Evolutionary conservation across 257 asterid species (phyloP).

Genomic region (Solanum bukasovii): DNA sequence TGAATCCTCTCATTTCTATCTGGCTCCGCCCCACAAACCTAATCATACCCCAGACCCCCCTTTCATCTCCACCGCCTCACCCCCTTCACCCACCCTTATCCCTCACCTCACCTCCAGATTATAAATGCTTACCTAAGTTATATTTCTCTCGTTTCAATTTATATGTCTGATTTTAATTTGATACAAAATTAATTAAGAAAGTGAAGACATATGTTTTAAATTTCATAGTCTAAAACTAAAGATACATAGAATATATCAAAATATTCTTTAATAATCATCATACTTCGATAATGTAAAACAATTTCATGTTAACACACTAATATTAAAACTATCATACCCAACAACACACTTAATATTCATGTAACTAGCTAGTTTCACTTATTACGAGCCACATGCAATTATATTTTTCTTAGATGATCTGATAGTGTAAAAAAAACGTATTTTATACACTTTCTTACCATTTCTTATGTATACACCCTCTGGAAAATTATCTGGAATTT

Average conservation of each 20-base stretch:
- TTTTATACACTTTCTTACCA: constrained; percentile 7
- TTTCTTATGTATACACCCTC: constrained; percentile 55
- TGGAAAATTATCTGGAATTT: constrained; percentile 45
- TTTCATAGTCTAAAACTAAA: too few species aligned
- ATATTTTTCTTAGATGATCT: neutral
- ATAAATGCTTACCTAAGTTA: accelerated
- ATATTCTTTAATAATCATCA: too few species aligned
- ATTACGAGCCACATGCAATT: neutral
- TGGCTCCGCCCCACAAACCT: neutral
- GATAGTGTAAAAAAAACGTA: neutral
- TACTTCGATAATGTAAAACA: too few species aligned
- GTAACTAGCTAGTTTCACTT: neutral
- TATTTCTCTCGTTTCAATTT: too few species aligned
- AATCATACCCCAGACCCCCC: neutral
- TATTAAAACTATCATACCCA: neutral
- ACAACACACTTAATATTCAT: neutral
- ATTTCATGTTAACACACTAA: too few species aligned
- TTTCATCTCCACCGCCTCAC: neutral
- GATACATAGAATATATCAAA: neutral
- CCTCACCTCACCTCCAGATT: neutral
- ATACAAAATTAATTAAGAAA: too few species aligned
- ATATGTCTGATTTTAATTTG: too few species aligned
- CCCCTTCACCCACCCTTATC: neutral
- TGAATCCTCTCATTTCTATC: neutral
- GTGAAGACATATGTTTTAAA: accelerated